A percentile compares a stretch with the other conserved stretches of the same genome.
Evolutionary conservation across 2,329 filamentous ascomycete genomes (phyloP).

Genomic region (Bipolaris zeicola): DNA sequence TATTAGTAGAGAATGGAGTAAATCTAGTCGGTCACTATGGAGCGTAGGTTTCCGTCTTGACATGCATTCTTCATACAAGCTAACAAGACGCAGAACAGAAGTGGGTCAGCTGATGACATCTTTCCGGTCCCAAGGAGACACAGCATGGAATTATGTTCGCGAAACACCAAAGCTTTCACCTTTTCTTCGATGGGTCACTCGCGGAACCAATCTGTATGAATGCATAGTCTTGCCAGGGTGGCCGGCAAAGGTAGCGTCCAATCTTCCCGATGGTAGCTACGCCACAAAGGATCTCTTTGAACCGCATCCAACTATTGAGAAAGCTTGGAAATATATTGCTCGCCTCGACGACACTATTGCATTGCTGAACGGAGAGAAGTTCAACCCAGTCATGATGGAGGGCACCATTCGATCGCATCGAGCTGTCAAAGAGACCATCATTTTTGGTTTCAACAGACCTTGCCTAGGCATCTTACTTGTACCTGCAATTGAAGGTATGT

Average conservation of each 20-base stretch:
- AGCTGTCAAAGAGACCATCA: conserved; percentile 60
- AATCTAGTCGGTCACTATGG: conserved; percentile 64
- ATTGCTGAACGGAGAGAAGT: conserved; percentile 58
- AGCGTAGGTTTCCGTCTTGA: conserved; percentile 45
- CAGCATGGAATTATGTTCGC: conserved; percentile 65
- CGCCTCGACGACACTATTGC: conserved; percentile 56
- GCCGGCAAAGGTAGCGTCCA: conserved; percentile 42
- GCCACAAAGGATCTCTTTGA: conserved; percentile 53
- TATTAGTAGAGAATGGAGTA: conserved; percentile 59
- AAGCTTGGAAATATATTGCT: conserved; percentile 55
- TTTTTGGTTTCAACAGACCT: conserved; percentile 61
- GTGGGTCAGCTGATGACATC: conserved; percentile 69
- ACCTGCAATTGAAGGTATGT: conserved; percentile 30
- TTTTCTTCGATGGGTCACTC: conserved; percentile 50
- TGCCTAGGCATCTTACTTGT: conserved; percentile 62
- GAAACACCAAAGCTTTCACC: conserved; percentile 49
- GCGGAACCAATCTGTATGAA: conserved; percentile 49
- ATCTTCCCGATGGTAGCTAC: conserved; percentile 26
- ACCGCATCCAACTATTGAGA: conserved; percentile 51
- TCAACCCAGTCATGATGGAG: conserved; percentile 58
- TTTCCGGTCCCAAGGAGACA: conserved; percentile 59
- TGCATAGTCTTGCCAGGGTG: conserved; percentile 46
- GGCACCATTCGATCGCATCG: conserved; percentile 59
- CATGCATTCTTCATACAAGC: background rate
- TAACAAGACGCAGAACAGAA: conserved; percentile 57